Evolutionary conservation across 2,329 filamentous ascomycete species (phyloP), one percentile per base, ranked within the genome.

Genomic region (Colletotrichum lupini): DNA sequence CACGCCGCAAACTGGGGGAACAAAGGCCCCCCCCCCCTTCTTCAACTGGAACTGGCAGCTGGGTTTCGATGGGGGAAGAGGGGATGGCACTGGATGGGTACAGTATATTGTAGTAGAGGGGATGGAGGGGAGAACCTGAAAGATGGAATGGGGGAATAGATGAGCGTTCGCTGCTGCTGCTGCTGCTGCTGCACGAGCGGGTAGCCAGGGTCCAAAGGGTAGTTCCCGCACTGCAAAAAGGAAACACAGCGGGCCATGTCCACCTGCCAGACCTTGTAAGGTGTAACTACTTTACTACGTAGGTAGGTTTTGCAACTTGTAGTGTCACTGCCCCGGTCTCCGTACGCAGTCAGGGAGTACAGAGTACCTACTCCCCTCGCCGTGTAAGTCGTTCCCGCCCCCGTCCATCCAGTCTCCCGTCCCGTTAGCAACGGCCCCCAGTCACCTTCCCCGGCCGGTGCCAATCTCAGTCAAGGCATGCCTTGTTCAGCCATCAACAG

Each of bases 121-220:
- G 37, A 42, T 42, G 37, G 37, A 42, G 37, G 14, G 37, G 5
- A 35, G 32, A 42, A 42, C 16, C 16, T 19, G 37, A n/a, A 19
- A 28, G 52, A n/a, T 35, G 32, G 32, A 65, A 53, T 42, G 53
- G 60, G 37, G 67, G 53, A 58, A 64, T 63, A 57, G 63, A 66
- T 30, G 60, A 65, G 67, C 60, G 49, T 73, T 68, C 74, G 74
- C 32, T 75, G 74, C 80, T 75, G 74, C 80, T 84, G 83, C 83
- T 26, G 74, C 32, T 75, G 74, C 80, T 75, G 74, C 80, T 84
- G 83, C 83, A 85, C 80, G 81, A 81, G 81, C 82, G 82, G 83
- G 81, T 84, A 85, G 79, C 80, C 81, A 78, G 81, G 78, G 80
- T 77, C 74, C 80, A 81, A 78, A 81, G 32, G 78, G 80, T 76